Conservation (phyloP, 306 rosid species). For the Hippophae rhamnoides region DNA sequence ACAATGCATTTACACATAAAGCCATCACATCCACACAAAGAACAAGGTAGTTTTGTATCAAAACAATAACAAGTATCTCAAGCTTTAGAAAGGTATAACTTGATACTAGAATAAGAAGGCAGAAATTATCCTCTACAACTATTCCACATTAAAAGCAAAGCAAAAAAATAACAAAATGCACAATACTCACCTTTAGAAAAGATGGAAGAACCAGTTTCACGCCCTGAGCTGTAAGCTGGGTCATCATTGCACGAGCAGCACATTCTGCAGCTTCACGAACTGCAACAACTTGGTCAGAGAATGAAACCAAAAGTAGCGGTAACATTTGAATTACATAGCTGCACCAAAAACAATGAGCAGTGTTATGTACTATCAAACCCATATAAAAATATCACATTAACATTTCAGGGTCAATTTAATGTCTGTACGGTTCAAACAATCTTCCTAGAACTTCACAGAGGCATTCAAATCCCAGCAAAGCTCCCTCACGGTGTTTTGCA, state of each 20-base stretch:
- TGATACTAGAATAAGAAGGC: not conserved
- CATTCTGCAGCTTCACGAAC: constrained; percentile 96
- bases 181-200: constrained; percentile 64
- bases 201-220: constrained; percentile 99
- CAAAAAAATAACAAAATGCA: not conserved
- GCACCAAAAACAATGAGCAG: constrained; percentile 18
- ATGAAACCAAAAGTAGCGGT: constrained; percentile 84
- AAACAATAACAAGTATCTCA: not conserved
- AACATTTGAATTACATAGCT: constrained; percentile 95
- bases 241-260: constrained; percentile 99
- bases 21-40: not conserved
- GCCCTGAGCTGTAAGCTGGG: constrained; percentile 91
- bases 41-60: not conserved
- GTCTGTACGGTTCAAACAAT: constrained; percentile 82
- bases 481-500: constrained; percentile 91
- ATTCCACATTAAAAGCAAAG: not conserved
- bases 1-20: constrained; percentile 3
- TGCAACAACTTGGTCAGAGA: constrained; percentile 95
- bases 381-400: constrained; percentile 1
- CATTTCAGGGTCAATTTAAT: not conserved
- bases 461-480: constrained; percentile 90
- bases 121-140: not conserved
- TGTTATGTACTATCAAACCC: not conserved
- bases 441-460: constrained; percentile 93
- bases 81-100: not conserved